Conservation (phyloP, 2,329 filamentous ascomycete genomes). For the Trichoderma oligosporum region DNA sequence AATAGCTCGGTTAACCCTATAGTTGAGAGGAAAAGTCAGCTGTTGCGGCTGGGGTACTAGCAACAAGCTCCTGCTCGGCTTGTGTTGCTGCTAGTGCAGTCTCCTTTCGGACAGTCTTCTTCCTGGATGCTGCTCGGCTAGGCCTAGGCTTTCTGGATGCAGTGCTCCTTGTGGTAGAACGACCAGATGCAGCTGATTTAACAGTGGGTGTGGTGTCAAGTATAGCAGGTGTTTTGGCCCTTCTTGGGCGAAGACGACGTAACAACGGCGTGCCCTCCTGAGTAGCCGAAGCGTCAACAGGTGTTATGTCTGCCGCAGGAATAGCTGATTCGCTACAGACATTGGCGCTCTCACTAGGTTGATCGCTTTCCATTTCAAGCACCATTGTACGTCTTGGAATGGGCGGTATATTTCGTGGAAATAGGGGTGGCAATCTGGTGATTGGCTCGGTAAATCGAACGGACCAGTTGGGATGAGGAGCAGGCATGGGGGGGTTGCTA, state of each 20-base stretch:
- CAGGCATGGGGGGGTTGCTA: slow-evolving; percentile 21
- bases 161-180: background rate
- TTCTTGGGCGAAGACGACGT: slow-evolving; percentile 19
- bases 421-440: slow-evolving; percentile 21
- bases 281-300: background rate
- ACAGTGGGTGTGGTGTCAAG: slow-evolving; percentile 3
- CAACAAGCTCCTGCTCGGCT: background rate
- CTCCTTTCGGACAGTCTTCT: slow-evolving; percentile 13
- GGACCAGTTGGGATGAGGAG: slow-evolving; percentile 22
- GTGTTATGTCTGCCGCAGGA: background rate
- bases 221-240: slow-evolving; percentile 4
- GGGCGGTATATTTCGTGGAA: background rate
- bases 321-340: background rate
- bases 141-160: background rate
- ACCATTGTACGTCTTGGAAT: background rate
- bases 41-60: background rate
- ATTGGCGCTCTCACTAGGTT: background rate
- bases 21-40: background rate
- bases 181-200: background rate
- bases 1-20: background rate
- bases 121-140: slow-evolving; percentile 17
- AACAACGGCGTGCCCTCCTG: background rate
- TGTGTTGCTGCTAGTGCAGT: background rate
- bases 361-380: background rate
- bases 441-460: slow-evolving; percentile 26